Evolutionary conservation across 805 yeast species (phyloP).

Genomic region (Barnettozyma siamensis): DNA sequence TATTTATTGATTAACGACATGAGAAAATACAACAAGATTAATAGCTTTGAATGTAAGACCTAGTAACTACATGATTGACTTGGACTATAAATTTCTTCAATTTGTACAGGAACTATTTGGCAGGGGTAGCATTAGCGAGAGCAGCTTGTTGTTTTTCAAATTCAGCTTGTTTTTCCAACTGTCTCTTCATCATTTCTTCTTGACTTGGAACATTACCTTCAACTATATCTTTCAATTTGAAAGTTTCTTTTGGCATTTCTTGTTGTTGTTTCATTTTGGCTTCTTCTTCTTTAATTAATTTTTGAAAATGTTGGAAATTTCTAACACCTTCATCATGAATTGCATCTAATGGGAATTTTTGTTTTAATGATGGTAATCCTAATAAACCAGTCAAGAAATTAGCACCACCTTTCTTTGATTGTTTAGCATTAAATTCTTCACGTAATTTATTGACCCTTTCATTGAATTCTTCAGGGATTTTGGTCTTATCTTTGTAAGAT

Average conservation of each 20-base stretch:
- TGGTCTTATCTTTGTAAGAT: conserved; percentile 60
- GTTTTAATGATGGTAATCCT: conserved; percentile 50
- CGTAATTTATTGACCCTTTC: conserved; percentile 74
- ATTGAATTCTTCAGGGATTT: conserved; percentile 74
- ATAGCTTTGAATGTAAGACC: neutral
- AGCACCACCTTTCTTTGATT: conserved; percentile 34
- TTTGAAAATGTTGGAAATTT: conserved; percentile 78
- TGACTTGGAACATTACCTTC: conserved; percentile 78
- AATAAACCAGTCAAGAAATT: conserved; percentile 55
- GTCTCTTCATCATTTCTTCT: conserved; percentile 49
- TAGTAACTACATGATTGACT: too few relatives aligned
- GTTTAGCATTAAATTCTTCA: conserved; percentile 59
- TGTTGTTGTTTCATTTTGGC: conserved; percentile 55
- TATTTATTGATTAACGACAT: conserved; percentile 1
- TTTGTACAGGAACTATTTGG: conserved; percentile 4
- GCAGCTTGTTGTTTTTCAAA: conserved; percentile 21
- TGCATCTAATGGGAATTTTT: conserved; percentile 67
- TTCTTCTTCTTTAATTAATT: conserved; percentile 80
- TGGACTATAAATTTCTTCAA: neutral
- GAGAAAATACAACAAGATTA: neutral
- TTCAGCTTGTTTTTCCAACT: conserved; percentile 37
- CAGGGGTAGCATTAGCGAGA: neutral
- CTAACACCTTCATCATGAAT: conserved; percentile 90
- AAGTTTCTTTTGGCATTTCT: conserved; percentile 74
- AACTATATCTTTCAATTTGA: conserved; percentile 78